Conservation (phyloP, 768 basidiomycete genomes). For the Kwoniella dejecticola region DNA sequence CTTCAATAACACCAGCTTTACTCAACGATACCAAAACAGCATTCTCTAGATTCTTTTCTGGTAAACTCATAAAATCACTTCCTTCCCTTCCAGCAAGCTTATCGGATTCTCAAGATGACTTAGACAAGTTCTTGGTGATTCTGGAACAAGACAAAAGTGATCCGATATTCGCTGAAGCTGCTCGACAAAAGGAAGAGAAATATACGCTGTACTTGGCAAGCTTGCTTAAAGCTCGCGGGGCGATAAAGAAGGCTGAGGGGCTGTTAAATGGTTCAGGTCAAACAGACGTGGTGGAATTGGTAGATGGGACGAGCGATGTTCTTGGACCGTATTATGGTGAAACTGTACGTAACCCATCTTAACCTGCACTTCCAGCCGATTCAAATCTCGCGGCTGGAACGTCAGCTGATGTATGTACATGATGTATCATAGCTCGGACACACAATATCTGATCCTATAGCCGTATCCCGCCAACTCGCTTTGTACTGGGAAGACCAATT, state of each 20-base stretch:
- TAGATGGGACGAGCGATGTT: slow-evolving; percentile 76
- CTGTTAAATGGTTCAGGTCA: slow-evolving; percentile 58
- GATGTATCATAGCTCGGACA: slow-evolving; percentile 65
- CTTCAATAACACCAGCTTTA: slow-evolving; percentile 63
- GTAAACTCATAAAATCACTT: slow-evolving; percentile 68
- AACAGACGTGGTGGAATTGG: slow-evolving; percentile 56
- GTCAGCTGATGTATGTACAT: background rate
- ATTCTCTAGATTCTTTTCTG: slow-evolving; percentile 65
- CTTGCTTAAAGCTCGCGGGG: slow-evolving; percentile 65
- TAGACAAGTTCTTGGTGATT: slow-evolving; percentile 65
- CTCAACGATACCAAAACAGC: slow-evolving; percentile 64
- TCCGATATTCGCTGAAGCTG: slow-evolving; percentile 68
- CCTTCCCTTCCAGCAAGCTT: slow-evolving; percentile 63
- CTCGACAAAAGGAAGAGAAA: slow-evolving; percentile 80
- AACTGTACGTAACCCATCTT: slow-evolving; percentile 29
- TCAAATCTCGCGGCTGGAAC: slow-evolving; percentile 8
- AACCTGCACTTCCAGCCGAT: too few species aligned
- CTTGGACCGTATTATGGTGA: slow-evolving; percentile 59
- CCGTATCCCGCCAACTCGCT: slow-evolving; percentile 77
- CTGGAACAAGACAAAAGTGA: slow-evolving; percentile 60
- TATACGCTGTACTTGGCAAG: slow-evolving; percentile 83
- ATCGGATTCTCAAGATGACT: slow-evolving; percentile 58
- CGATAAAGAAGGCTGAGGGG: slow-evolving; percentile 62
- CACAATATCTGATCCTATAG: slow-evolving; percentile 76
- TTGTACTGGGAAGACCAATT: slow-evolving; percentile 87